Conservation (phyloP, 345 rosid species). For the Acer negundo region DNA sequence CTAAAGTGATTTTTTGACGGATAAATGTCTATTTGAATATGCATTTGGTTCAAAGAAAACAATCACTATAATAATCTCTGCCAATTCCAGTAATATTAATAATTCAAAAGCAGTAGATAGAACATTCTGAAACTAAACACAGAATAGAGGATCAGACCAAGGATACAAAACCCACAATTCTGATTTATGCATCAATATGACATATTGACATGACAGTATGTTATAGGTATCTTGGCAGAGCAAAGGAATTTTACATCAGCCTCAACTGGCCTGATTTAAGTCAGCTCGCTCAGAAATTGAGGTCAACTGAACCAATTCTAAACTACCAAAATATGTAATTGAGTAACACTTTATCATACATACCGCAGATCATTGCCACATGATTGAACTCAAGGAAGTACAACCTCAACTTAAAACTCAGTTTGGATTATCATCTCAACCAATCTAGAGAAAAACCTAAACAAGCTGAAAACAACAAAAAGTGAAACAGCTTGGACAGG, state of each 20-base stretch:
- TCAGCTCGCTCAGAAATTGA: not conserved
- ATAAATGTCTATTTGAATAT: constrained; percentile 46
- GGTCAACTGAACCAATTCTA: not conserved
- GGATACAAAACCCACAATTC: not conserved
- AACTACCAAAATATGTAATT: not conserved
- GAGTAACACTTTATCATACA: too few relatives aligned
- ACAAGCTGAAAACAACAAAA: not conserved
- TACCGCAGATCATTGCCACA: too few relatives aligned
- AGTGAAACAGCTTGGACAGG: not conserved
- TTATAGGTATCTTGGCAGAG: not conserved
- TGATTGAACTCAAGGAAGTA: not conserved
- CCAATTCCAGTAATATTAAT: not conserved
- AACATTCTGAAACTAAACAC: not conserved
- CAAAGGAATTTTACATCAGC: not conserved
- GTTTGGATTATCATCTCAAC: constrained; percentile 8
- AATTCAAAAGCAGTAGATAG: not conserved
- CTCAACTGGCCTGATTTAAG: not conserved
- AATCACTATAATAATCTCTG: not conserved
- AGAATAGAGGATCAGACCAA: not conserved
- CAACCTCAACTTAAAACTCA: not conserved
- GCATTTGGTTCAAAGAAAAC: constrained; percentile 4
- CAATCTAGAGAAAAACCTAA: not conserved
- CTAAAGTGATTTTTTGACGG: constrained; percentile 55
- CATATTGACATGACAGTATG: not conserved
- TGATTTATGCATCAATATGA: not conserved